Evolutionary conservation across 768 basidiomycete species (phyloP).

Genomic region (Suillus weaverae): DNA sequence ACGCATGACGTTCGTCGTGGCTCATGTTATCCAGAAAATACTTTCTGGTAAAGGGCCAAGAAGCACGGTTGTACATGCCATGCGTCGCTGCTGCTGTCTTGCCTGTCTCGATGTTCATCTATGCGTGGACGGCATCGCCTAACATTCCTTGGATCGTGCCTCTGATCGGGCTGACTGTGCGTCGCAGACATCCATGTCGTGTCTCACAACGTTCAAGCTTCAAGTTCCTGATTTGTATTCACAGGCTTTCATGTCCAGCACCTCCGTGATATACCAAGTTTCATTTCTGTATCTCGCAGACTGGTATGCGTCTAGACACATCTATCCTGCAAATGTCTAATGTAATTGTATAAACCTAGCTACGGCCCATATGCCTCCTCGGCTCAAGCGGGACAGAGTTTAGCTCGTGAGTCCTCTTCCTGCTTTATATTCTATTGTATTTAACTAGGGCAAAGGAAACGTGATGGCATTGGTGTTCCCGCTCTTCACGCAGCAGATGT

Average conservation of each 20-base stretch:
- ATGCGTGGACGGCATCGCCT: conserved; percentile 63
- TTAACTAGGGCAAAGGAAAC: conserved; percentile 33
- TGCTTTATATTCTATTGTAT: background rate
- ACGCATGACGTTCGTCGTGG: conserved; percentile 4
- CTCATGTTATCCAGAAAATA: conserved; percentile 29
- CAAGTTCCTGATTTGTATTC: conserved; percentile 11
- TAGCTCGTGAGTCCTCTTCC: conserved; percentile 37
- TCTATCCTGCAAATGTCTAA: background rate
- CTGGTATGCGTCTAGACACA: conserved; percentile 34
- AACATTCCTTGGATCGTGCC: conserved; percentile 59
- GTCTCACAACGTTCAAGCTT: background rate
- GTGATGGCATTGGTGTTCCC: conserved; percentile 45
- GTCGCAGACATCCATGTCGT: background rate
- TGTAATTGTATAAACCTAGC: conserved; percentile 26
- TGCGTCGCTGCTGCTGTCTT: conserved; percentile 54
- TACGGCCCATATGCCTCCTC: conserved; percentile 51
- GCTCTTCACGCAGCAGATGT: conserved; percentile 50
- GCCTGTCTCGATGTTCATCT: conserved; percentile 64
- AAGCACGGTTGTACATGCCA: conserved; percentile 59
- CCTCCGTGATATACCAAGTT: conserved; percentile 45
- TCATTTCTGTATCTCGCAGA: conserved; percentile 52
- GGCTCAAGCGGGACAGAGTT: conserved; percentile 52
- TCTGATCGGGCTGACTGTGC: conserved; percentile 22
- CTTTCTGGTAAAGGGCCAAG: conserved; percentile 35
- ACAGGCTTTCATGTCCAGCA: conserved; percentile 41